Base-by-base conservation (phyloP, 2,329 filamentous ascomycete species). In the Pyrenophora tritici-repentis region DNA sequence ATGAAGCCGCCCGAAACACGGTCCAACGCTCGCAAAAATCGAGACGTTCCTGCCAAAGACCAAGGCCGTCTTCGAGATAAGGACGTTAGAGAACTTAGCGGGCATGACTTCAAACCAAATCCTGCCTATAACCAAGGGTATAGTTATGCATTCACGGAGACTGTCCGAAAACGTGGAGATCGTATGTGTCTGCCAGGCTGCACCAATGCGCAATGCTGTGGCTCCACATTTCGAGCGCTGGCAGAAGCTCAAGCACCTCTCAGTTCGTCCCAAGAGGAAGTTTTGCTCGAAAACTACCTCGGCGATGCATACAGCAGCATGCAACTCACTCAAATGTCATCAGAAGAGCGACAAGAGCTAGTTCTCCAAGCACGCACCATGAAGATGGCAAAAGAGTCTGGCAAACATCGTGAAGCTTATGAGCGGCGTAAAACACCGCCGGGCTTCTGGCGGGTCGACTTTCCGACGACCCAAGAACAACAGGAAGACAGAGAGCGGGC, bases 401-500 rank as follows among this genome's bases (percentile, higher is more conserved):
- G 91, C 5, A 90, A 82, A 68, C 92, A 97, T 73, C 82, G 88
- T 48, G 83, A 93, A 61, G 81, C 85, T 22, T 91, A 88, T 72
- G 83, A 86, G 53, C 83, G 91, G 42, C 81, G 83, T 56, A 79
- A 77, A 37, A 90, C 88, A 8, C 92, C 94, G 10, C 90, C 91
- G 1, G 92, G 91, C 0, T 97, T 90, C 70, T 99, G 94, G 94
- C 82, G 90, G 46, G 83, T 88, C 1, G 93, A 96, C 61, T 96
- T 99, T 70, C 92, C 93, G 1, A 85, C 78, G 20, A 97, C 94
- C 1, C 94, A 97, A 70, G 90, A 97, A 73, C 75, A 86, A 22
- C 78, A 83, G 60, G 76, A 79, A 44, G 85, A 93, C 63, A 83
- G 83, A 50, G 80, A 81, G 53, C 85, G 86, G 66, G 88, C 88